Base-by-base conservation (phyloP, 805 yeast species). In the Metschnikowia colocasiae region DNA sequence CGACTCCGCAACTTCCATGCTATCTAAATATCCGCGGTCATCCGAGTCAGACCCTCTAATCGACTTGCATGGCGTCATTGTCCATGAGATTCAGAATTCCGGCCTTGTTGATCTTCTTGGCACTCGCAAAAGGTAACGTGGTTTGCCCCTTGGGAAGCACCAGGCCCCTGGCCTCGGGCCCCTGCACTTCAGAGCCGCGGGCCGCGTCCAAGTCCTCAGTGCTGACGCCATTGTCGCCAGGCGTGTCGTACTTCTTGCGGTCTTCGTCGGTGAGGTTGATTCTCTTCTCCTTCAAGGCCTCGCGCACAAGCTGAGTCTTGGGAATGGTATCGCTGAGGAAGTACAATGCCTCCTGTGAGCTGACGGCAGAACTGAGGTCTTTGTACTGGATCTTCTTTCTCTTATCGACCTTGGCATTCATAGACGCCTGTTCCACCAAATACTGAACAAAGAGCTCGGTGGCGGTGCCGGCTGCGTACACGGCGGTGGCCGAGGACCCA, bases 381-480 rank as follows among this genome's bases (percentile, higher is more conserved):
- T 76, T 74, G 62, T 87, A 87, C 46, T 73, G 75, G n/a, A 87
- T 66, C 54, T 82, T 83, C 69, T 84, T 83, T 39, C 92, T 68
- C 52, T 81, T 80, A 25, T 80, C 85, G 31, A 81, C 69, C 55
- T 81, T 79, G 27, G 95, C 86, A 19, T 74, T 69, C 47, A 82
- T 64, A 5, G 81, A 70, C 0, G 94, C 90, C 59, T 84, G 87
- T 59, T 83, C 88, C 1, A 87, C 76, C 50, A 86, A 73, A 58
- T 81, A 79, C 62, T 82, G 83, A 19, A 86, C 74, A 59, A 87
- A 87, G 19, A 85, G 65, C 57, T 87, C 94, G 0, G 92, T 81
- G 7, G 94, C 90, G n/a, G 84, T 74, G 2, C 87, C 88, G 6
- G 87, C 72, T 13, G 88, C 77, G 60, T 80, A 83, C n/a, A 83